Evolutionary conservation across 1,139 yeast genomes (phyloP).

Genomic region (Protomyces macrosporus): DNA sequence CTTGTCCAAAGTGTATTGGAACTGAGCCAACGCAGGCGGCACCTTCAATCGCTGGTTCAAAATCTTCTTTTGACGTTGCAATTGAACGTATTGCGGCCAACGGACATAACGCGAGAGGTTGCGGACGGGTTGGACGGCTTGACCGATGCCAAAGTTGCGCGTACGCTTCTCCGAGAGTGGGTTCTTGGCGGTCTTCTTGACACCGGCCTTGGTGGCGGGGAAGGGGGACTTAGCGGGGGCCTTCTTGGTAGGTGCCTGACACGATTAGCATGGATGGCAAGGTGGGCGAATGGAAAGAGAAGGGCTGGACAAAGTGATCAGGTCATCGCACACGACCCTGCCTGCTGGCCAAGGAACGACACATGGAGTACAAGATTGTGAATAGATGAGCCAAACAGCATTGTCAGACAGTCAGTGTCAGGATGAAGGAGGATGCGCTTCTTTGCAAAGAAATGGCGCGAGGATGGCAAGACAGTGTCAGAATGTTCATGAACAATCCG

Average conservation of each 20-base stretch:
- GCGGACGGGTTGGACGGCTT: constrained; percentile 88
- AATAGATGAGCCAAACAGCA: not conserved
- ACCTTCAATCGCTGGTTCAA: constrained; percentile 92
- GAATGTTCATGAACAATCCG: too few species aligned
- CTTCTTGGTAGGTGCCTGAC: constrained; percentile 9
- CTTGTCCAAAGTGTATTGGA: constrained; percentile 92
- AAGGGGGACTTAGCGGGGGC: constrained; percentile 52
- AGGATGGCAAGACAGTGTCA: not conserved
- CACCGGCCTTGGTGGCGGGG: constrained; percentile 47
- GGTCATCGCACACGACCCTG: not conserved
- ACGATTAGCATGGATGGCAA: not conserved
- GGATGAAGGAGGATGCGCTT: not conserved
- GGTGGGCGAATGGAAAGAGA: not conserved
- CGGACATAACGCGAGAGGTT: constrained; percentile 92
- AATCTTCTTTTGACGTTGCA: constrained; percentile 96
- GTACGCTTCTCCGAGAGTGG: constrained; percentile 84
- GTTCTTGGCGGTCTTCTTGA: constrained; percentile 46
- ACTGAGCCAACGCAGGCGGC: constrained; percentile 97
- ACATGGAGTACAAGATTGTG: not conserved
- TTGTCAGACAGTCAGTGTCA: not conserved
- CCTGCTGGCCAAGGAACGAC: not conserved
- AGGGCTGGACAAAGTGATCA: not conserved
- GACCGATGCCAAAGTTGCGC: constrained; percentile 90
- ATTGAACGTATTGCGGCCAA: constrained; percentile 97
- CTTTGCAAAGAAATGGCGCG: not conserved